Conservation (phyloP, 2,329 filamentous ascomycete species). For the Sporothrix brasiliensis region DNA sequence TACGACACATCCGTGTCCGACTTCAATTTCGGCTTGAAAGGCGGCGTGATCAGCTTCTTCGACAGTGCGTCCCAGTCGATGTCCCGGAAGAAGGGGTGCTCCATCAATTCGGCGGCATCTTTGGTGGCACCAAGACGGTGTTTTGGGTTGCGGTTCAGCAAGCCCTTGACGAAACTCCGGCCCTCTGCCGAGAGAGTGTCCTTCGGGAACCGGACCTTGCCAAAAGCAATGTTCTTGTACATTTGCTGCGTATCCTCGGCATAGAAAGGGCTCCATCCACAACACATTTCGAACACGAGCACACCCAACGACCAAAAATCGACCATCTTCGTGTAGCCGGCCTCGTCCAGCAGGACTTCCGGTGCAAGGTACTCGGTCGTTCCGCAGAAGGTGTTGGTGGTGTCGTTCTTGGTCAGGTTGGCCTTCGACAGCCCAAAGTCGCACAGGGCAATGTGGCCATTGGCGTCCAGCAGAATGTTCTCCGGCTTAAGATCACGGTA, state of each 20-base stretch:
- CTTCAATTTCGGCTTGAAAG: constrained; percentile 97
- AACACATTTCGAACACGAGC: constrained; percentile 99
- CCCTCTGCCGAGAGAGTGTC: constrained; percentile 94
- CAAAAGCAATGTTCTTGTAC: constrained; percentile 99
- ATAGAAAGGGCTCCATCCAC: constrained; percentile 98
- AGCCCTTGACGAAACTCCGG: constrained; percentile 95
- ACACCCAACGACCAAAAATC: constrained; percentile 99
- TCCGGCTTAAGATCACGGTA: constrained; percentile 97
- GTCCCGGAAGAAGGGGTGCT: constrained; percentile 90
- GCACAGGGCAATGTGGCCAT: constrained; percentile 95
- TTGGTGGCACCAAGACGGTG: constrained; percentile 88
- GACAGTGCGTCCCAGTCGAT: constrained; percentile 87
- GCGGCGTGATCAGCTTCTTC: constrained; percentile 90
- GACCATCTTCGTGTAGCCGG: constrained; percentile 99
- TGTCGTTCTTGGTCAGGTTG: constrained; percentile 94
- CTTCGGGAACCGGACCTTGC: constrained; percentile 93
- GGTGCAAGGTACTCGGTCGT: constrained; percentile 97
- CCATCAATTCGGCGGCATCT: constrained; percentile 92
- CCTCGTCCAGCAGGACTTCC: constrained; percentile 92
- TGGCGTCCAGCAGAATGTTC: constrained; percentile 94
- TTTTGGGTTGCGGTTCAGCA: constrained; percentile 95
- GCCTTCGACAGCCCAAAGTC: constrained; percentile 98
- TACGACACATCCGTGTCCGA: constrained; percentile 96
- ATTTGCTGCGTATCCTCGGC: constrained; percentile 99
- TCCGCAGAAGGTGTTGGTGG: constrained; percentile 97